Conservation (phyloP, 371 early-diverging fungal species). For the Blyttiomyces sp. region DNA sequence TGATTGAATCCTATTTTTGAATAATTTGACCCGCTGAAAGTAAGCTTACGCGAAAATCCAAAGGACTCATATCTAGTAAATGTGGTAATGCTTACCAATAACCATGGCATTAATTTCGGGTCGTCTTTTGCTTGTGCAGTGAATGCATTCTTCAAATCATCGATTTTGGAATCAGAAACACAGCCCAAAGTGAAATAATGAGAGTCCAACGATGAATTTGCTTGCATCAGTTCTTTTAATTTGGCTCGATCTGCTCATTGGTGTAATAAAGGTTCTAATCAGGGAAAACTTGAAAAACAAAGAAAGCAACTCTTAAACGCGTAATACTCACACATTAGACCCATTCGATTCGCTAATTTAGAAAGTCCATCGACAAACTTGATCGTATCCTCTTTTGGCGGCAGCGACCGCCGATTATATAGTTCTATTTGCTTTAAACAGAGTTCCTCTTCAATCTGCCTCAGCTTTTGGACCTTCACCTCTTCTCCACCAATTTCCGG, state of each 20-base stretch:
- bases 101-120: background rate
- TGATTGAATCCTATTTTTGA: constrained; percentile 20
- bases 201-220: background rate
- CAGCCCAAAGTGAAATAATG: constrained; percentile 14
- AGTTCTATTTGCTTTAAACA: background rate
- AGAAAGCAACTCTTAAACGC: background rate
- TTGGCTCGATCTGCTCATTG: background rate
- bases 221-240: background rate
- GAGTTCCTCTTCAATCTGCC: background rate
- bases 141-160: constrained; percentile 6
- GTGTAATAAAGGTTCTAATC: background rate
- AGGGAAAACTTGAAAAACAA: background rate
- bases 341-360: too few relatives aligned
- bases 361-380: background rate
- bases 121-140: constrained; percentile 8
- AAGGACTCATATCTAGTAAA: background rate
- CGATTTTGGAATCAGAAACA: background rate
- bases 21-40: background rate
- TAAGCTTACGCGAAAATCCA: background rate
- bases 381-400: background rate
- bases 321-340: too few relatives aligned
- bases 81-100: constrained; percentile 1
- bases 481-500: background rate
- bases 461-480: too few relatives aligned
- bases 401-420: background rate